Conservation (phyloP, 179 eudicot genomes). For the Silene coronaria region DNA sequence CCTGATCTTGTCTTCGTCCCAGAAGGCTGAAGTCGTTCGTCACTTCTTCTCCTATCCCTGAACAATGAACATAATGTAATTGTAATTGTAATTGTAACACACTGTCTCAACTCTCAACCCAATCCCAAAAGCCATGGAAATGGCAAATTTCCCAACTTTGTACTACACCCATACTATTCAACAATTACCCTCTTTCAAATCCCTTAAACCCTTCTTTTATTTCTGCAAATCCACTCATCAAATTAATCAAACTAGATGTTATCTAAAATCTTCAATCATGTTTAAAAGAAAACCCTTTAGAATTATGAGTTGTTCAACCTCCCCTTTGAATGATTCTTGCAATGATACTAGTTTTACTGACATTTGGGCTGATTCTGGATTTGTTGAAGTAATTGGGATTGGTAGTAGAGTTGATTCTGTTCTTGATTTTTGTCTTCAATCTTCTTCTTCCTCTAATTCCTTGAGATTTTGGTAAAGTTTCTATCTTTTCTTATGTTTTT, state of each 20-base stretch:
- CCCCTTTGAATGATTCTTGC: slow-evolving; percentile 14
- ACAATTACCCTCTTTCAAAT: slow-evolving; percentile 2
- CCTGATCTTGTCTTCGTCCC: no score
- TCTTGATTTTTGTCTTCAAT: slow-evolving; percentile 57
- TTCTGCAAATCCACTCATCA: slow-evolving; percentile 14
- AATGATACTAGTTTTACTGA: slow-evolving; percentile 3
- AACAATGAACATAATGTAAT: background rate
- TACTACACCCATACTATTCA: background rate
- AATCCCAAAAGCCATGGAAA: background rate
- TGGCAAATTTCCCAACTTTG: slow-evolving; percentile 10
- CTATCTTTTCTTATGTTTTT: background rate
- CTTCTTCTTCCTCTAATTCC: slow-evolving; percentile 30
- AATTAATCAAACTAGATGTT: background rate
- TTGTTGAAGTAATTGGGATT: slow-evolving; percentile 73
- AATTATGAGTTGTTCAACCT: slow-evolving; percentile 14
- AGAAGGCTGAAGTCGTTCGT: no score
- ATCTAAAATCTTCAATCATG: slow-evolving; percentile 7
- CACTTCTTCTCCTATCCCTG: no score
- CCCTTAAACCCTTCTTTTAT: slow-evolving; percentile 15
- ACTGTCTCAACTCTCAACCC: no score
- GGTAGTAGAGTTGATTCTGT: slow-evolving; percentile 74
- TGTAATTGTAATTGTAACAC: background rate
- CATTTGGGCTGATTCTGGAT: slow-evolving; percentile 32
- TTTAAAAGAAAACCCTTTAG: slow-evolving; percentile 20
- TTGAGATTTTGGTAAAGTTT: slow-evolving; percentile 63